Evolutionary conservation across 306 rosid species (phyloP), one percentile per base, ranked within the genome.

Genomic region (Begonia peltatifolia): DNA sequence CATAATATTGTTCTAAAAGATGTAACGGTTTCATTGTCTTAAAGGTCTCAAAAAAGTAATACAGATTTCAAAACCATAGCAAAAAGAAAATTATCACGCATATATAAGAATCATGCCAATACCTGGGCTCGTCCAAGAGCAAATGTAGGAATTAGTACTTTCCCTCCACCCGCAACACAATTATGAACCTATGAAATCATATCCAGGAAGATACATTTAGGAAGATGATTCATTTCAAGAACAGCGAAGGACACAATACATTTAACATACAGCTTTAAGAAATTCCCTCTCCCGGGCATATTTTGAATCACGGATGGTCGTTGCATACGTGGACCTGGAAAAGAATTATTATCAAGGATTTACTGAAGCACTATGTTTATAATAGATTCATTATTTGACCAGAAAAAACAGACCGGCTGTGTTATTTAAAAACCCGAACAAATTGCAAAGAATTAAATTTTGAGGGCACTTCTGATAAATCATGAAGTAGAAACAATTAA

Each of bases 51-150:
- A 30, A 30, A 30, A 30, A 30, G 38, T 5, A 30, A 30, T 30
- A 30, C 6, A 2, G 38, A 30, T 30, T 30, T 5, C 6, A 1
- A 30, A 30, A 7, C 38, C 38, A 30, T 30, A 30, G 9, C 38
- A 30, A 30, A 30, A 5, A 30, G 38, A 30, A 30, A 30, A 30
- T 30, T 30, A 30, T 30, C 38, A 30, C 9, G 8, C 38, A 30
- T 30, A 30, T 30, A 30, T 30, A 30, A 4, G 38, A 30, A 0
- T 30, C 8, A 1, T 7, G 9, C 6, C 38, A 62, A 55, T 70
- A 89, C 97, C 97, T 89, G 95, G 70, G 97, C 94, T 75, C 95
- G 84, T 72, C 95, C 95, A n/a, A 89, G 83, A 58, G 87, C 97
- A 78, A 82, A 84, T 53, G 97, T 74, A 60, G 97, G 95, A 82